A percentile compares a stretch with the other conserved stretches of the same genome.
Conservation (phyloP, 805 yeast genomes). For the Barnettozyma vustinii region DNA sequence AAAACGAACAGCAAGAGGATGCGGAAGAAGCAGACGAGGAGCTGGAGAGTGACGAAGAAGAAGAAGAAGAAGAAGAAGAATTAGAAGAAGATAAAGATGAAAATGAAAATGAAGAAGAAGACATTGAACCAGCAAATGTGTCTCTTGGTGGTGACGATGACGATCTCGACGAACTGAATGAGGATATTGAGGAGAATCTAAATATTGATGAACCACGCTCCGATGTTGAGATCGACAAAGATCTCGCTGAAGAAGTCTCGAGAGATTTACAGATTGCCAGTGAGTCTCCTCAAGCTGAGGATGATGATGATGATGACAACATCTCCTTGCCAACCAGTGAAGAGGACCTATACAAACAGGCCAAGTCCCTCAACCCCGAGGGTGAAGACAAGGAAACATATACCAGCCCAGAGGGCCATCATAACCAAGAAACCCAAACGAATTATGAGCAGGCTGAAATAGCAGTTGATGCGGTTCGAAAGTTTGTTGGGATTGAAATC, state of each 20-base stretch:
- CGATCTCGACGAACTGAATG: constrained; percentile 2
- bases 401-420: background rate
- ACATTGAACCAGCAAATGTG: background rate
- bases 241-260: background rate
- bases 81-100: background rate
- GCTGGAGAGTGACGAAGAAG: background rate
- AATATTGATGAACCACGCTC: background rate
- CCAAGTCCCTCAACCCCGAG: constrained; percentile 10
- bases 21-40: background rate
- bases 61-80: constrained; percentile 3
- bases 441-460: background rate
- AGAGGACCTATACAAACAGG: constrained; percentile 12
- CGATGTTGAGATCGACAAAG: background rate
- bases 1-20: background rate
- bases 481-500: background rate
- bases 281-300: background rate
- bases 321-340: constrained; percentile 10
- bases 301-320: constrained; percentile 1
- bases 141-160: background rate
- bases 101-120: background rate
- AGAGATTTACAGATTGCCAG: background rate
- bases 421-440: background rate
- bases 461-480: constrained; percentile 2
- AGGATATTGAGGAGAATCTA: constrained; percentile 5
- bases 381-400: constrained; percentile 5